phyloP scores from a whole-genome alignment of 345 rosid genomes.

The Cardamine chenopodiifolia region DNA sequence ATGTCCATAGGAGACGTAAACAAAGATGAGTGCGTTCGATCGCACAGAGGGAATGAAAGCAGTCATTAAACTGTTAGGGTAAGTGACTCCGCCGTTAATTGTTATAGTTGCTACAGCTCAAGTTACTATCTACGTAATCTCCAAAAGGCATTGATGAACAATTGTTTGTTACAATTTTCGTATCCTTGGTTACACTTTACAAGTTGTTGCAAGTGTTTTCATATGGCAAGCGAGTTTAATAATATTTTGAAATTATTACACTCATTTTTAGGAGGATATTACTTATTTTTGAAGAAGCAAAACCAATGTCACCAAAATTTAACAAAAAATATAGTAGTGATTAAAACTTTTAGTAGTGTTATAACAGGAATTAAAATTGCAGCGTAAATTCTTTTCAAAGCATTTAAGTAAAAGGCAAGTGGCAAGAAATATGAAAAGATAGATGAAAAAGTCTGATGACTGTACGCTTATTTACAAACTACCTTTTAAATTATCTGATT shows the following conservation, averaged over 20 bases:
- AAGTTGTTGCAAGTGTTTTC: background rate
- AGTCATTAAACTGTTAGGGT: no score
- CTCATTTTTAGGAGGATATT: background rate
- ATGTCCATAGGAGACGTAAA: no score
- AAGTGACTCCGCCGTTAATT: no score
- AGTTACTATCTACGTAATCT: no score
- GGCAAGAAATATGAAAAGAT: constrained; percentile 2
- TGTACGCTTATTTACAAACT: background rate
- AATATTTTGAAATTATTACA: no score
- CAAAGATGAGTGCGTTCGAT: no score
- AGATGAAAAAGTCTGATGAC: background rate
- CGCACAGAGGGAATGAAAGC: no score
- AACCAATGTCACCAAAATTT: background rate
- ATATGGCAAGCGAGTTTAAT: background rate
- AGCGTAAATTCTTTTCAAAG: background rate
- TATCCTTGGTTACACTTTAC: background rate
- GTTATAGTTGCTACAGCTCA: no score
- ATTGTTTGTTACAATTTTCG: no score
- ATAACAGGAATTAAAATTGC: background rate
- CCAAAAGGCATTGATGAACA: no score
- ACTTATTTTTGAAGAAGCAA: no score
- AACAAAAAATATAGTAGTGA: background rate
- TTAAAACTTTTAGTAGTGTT: no score
- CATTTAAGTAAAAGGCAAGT: background rate
- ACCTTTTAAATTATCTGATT: background rate